Percentiles rank a stretch among this genome's conserved stretches.
These are phyloP conservation scores for Acer saccharum DNA, from an alignment of 345 rosid genomes.

Conservation along the genomic window DNA sequence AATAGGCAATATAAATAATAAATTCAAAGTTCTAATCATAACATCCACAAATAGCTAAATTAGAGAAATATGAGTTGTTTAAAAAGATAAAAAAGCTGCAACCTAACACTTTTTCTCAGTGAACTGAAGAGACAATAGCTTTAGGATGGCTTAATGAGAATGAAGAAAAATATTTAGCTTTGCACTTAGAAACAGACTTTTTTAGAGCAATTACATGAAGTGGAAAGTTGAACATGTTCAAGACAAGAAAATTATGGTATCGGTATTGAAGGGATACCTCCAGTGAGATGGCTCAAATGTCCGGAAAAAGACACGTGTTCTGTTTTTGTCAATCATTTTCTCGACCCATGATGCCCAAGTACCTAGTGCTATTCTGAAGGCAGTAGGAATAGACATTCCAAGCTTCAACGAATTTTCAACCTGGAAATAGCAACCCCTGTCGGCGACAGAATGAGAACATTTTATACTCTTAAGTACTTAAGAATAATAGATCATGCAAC, in stretches of 20 bases:
- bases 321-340: conserved; percentile 50
- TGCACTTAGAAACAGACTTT: neutral
- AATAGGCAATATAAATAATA: neutral
- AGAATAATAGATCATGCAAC: neutral
- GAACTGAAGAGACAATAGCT: neutral
- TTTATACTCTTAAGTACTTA: neutral
- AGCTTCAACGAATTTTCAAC: conserved; percentile 72
- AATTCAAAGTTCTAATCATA: neutral
- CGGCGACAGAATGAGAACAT: conserved; percentile 35
- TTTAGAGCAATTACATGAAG: neutral
- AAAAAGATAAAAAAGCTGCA: neutral
- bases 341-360: conserved; percentile 93
- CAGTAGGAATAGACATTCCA: conserved; percentile 82
- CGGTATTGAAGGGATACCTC: conserved; percentile 49
- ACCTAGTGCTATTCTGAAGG: conserved; percentile 65
- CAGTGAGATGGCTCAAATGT: conserved; percentile 92
- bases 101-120: neutral
- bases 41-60: neutral
- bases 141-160: neutral
- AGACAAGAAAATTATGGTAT: neutral
- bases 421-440: conserved; percentile 92
- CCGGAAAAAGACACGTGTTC: conserved; percentile 71
- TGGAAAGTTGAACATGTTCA: neutral
- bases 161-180: neutral
- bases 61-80: neutral